Base-by-base conservation (phyloP, 331 rosid species). In the Phaseolus coccineus region DNA sequence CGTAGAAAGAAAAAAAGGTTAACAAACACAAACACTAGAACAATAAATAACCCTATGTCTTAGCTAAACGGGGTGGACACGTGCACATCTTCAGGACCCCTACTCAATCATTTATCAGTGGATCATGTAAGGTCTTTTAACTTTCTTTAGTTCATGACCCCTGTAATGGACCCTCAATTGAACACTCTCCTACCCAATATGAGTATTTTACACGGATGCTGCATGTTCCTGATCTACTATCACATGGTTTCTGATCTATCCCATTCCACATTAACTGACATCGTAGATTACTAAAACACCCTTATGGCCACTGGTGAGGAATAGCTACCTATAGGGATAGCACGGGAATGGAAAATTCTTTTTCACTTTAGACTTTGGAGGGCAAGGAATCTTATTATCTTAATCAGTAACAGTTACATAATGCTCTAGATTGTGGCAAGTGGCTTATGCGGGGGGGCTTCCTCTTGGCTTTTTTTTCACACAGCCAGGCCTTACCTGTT, bases 161-260 rank as follows among this genome's bases (percentile, higher is more conserved):
- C 53, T 82, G 42, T 62, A 44, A 80, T 30, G 79, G 83, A 77
- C 84, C 81, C 83, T 69, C 76, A 28, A 42, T 27, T 27, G 57
- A 78, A 58, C 77, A 71, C 66, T 76, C 59, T 47, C 65, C 56
- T 46, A 58, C 56, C 58, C 62, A 76, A 59, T 42, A 57, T 73
- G 85, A 82, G 89, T 88, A 83, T 79, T 86, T 84, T 84, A 86
- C 87, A 86, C 75, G 84, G 84, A 78, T 83, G 70, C 81, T 77
- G 85, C 91, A 81, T 84, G 85, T 85, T 82, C 87, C 80, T 71
- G 78, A 61, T 82, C 81, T 58, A 84, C 61, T 81, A 35, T 72
- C 96, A 92, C 94, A 87, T 90, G 97, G 79, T 78, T 82, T 89
- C 90, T 82, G 93, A 84, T 88, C 85, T 65, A 51, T 19, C 65